Evolutionary conservation across 257 asterid genomes (phyloP).

Genomic region (Orobanche coerulescens): DNA sequence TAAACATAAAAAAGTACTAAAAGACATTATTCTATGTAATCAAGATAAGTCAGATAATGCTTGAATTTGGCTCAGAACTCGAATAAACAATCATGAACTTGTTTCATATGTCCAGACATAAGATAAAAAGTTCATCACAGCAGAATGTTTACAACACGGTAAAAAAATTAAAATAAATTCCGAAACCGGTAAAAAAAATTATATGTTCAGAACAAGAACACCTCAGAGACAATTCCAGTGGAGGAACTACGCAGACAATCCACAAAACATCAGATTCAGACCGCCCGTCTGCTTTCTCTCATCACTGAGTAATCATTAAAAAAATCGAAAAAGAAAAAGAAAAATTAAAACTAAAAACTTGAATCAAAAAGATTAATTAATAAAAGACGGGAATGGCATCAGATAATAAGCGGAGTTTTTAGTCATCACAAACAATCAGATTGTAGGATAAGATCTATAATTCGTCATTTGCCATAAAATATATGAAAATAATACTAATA

Average conservation of each 20-base stretch:
- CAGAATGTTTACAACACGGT: background rate
- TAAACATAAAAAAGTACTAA: background rate
- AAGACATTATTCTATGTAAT: too few species aligned
- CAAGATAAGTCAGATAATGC: too few species aligned
- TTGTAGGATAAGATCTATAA: constrained; percentile 37
- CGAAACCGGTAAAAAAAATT: background rate
- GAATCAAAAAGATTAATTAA: too few species aligned
- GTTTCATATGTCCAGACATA: constrained; percentile 58
- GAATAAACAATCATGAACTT: constrained; percentile 33
- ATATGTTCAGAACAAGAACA: background rate
- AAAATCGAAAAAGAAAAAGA: background rate
- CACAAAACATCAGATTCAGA: constrained; percentile 61
- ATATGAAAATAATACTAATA: too few species aligned
- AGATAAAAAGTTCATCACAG: constrained; percentile 36
- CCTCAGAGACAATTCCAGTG: constrained; percentile 42
- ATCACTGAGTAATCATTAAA: constrained; percentile 25
- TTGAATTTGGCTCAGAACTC: constrained; percentile 49
- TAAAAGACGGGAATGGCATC: constrained; percentile 31
- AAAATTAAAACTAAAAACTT: background rate
- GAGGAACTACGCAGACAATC: constrained; percentile 55
- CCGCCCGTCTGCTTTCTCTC: constrained; percentile 71
- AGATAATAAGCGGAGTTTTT: constrained; percentile 56
- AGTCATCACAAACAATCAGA: constrained; percentile 37
- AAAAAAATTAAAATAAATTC: too few species aligned
- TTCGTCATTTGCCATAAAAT: constrained; percentile 37